Conservation (phyloP, 768 basidiomycete genomes). For the Gymnopilus junonius region DNA sequence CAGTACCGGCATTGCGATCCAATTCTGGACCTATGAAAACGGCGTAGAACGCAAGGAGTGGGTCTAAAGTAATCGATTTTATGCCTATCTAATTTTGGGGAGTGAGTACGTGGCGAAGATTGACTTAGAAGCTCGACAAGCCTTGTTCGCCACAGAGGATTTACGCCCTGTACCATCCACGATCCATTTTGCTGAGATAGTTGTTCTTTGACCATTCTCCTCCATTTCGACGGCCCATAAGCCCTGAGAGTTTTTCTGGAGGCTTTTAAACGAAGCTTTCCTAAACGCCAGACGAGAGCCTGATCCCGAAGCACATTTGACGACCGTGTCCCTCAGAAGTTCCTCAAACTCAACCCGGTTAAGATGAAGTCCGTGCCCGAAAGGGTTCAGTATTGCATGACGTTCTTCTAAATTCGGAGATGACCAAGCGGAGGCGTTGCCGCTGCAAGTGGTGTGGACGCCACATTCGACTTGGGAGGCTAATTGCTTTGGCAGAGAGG, state of each 20-base stretch:
- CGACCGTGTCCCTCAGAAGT: conserved; percentile 26
- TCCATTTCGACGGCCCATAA: conserved; percentile 8
- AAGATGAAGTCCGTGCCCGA: conserved; percentile 37
- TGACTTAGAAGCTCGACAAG: background rate
- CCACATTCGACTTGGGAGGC: conserved; percentile 18
- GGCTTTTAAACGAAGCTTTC: conserved; percentile 5
- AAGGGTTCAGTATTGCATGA: conserved; percentile 37
- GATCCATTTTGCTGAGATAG: conserved; percentile 30
- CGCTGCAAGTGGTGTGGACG: conserved; percentile 29
- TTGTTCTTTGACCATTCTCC: background rate
- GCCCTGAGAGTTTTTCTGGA: background rate
- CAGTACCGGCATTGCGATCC: background rate
- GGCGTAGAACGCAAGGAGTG: conserved; percentile 36
- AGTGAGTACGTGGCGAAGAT: background rate
- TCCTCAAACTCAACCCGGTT: conserved; percentile 38
- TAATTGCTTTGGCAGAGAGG: conserved; percentile 20
- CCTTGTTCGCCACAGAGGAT: conserved; percentile 34
- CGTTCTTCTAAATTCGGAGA: conserved; percentile 29
- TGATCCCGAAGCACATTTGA: conserved; percentile 5
- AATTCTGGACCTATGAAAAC: conserved; percentile 21
- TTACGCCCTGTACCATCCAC: conserved; percentile 42
- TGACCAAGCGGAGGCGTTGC: conserved; percentile 38
- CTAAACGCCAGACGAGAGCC: background rate
- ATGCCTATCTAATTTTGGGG: conserved; percentile 27
- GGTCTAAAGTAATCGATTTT: conserved; percentile 25